Evolutionary conservation across 768 basidiomycete species (phyloP), one percentile per base, ranked within the genome.

Genomic region (Lepiota brunneoincarnata): DNA sequence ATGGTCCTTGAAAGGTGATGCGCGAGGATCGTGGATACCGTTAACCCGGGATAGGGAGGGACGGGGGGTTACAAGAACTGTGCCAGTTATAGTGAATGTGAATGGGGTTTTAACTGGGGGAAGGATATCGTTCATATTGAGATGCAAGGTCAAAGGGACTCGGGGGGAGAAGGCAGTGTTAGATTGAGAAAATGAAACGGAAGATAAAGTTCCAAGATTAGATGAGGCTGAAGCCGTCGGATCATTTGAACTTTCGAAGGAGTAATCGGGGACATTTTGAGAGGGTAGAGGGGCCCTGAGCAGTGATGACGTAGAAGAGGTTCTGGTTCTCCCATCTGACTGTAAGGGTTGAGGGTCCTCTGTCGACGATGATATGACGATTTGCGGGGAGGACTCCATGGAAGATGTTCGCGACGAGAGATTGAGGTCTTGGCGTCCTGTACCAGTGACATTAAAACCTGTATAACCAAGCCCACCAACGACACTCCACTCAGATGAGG

Each of bases 51-150:
- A 60, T 1, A 70, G 54, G 0, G 65, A 58, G 37, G 69, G 58
- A 46, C 75, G 75, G 41, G 86, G 73, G 4, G 75, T 76, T 28
- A 92, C 68, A 3, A 91, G 71, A 40, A 91, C 73, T 6, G 77
- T 83, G 5, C 89, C 89, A 10, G 77, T 75, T 42, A 91, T 79
- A 10, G 72, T 77, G 67, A 91, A 89, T 4, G 77, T 78, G 61
- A 92, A 86, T 14, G 72, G 60, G 55, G 83, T 84, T 67, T 84
- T 87, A 24, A 76, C 70, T 7, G 88, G 81, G 2, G 83, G 79
- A 21, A 82, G 73, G 6, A 91, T 72, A 38, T 91, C 87, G 59
- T 89, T 88, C 75, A 91, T 89, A 63, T 91, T 90, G 55, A 93
- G 59, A 64, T 91, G 89, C 7, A 91, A 68, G 0, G 87, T 89